Base-by-base conservation (phyloP, 2,329 filamentous ascomycete species). In the Magnaporthales sp. region DNA sequence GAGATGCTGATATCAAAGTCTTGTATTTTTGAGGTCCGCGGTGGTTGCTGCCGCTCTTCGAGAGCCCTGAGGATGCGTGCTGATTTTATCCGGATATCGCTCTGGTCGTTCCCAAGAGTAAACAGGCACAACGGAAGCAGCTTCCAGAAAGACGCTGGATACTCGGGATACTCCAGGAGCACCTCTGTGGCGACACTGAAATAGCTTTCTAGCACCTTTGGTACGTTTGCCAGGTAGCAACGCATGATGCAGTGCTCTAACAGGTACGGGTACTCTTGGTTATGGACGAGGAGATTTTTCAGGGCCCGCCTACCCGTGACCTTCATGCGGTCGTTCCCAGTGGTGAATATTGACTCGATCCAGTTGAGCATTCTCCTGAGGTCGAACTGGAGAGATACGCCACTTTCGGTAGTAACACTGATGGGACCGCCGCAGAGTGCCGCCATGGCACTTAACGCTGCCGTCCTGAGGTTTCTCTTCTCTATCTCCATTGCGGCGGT, bases 1-100 rank as follows among this genome's bases (percentile, higher is more conserved):
- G 94, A 96, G 67, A 99, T 95, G 75, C 93, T 97, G 72, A 99
- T 98, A 73, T 99, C 95, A 68, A 97, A 96, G 75, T 99, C 95
- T 74, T 97, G 92, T 7, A 99, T 88, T 74, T 96, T 96, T 1
- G 94, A 97, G 70, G 88, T 95, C 70, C 91, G 81, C 2, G 79
- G 78, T 66, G 54, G 64, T 70, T 89, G 86, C 70, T 95, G 91
- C 27, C 92, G 87, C 70, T 93, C 88, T 76, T 98, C 95, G 1
- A 98, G 81, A 0, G 88, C 88, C 56, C 93, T 86, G 13, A 99
- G 82, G 32, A 98, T 82, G 63, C 89, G 87, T 0, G 91, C 91
- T 1, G 95, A 95, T 75, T 96, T 96, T 72, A 92, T 93, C 58
- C 95, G 85, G 60, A 98, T 92, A 68, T 93, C 89, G 70, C 91